A percentile compares a stretch with the other conserved stretches of the same genome.
phyloP scores from a whole-genome alignment of 1,284 basidiomycete genomes.

The Thelephora terrestris region DNA sequence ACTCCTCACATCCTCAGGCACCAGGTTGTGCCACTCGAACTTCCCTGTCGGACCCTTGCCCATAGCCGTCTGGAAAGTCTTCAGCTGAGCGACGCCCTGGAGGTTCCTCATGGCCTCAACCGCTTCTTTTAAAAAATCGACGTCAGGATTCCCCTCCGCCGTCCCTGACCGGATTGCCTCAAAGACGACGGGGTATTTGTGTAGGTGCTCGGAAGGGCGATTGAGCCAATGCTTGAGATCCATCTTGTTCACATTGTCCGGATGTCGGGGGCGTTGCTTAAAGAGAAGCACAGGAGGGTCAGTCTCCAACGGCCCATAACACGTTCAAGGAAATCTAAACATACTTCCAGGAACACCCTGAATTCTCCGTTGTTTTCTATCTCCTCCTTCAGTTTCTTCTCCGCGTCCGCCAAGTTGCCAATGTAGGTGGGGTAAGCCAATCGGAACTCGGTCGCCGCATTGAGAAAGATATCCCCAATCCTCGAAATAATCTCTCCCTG shows the following conservation, averaged over 20 bases:
- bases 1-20: constrained; percentile 56
- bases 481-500: constrained; percentile 75
- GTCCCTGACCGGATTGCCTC: constrained; percentile 83
- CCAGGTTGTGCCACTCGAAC: constrained; percentile 84
- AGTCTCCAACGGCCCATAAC: neutral
- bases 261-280: constrained; percentile 48
- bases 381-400: constrained; percentile 81
- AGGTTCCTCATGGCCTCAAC: constrained; percentile 70
- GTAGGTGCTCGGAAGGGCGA: constrained; percentile 80
- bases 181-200: constrained; percentile 82
- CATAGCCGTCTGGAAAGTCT: constrained; percentile 83
- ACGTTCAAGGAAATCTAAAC: constrained; percentile 12
- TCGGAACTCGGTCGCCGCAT: constrained; percentile 83
- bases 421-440: constrained; percentile 81
- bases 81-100: constrained; percentile 66
- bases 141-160: constrained; percentile 66
- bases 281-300: neutral
- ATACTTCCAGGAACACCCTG: constrained; percentile 79
- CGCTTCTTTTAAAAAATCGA: constrained; percentile 68
- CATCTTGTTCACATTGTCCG: constrained; percentile 59
- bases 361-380: constrained; percentile 76
- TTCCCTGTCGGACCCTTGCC: constrained; percentile 63
- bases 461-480: constrained; percentile 87
- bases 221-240: constrained; percentile 85
- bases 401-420: constrained; percentile 77